Conservation (phyloP, 805 yeast genomes). For the Candida orba region DNA sequence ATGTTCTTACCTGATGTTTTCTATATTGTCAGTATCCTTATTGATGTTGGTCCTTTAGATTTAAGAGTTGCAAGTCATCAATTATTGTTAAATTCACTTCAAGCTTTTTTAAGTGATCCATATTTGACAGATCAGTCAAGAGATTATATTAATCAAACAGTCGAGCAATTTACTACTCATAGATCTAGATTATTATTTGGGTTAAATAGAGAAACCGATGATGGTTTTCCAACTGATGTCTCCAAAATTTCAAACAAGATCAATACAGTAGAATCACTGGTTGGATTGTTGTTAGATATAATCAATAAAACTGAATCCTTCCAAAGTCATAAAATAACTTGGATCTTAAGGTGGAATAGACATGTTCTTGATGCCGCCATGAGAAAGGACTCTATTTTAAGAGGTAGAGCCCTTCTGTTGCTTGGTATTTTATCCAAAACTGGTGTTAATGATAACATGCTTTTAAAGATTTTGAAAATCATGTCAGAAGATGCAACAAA, state of each 20-base stretch:
- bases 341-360: constrained; percentile 62
- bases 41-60: constrained; percentile 43
- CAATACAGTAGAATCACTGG: constrained; percentile 47
- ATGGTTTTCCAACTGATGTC: constrained; percentile 28
- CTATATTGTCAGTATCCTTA: constrained; percentile 53
- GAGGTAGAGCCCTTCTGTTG: constrained; percentile 59
- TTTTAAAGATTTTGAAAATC: constrained; percentile 30
- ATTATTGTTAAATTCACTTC: constrained; percentile 58
- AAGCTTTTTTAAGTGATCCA: constrained; percentile 56
- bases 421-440: constrained; percentile 60
- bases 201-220: constrained; percentile 45
- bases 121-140: constrained; percentile 35
- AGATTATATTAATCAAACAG: constrained; percentile 38
- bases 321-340: constrained; percentile 40
- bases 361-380: constrained; percentile 58
- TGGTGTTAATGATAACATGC: constrained; percentile 54
- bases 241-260: constrained; percentile 33
- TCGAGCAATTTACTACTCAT: constrained; percentile 41
- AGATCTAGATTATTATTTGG: constrained; percentile 66
- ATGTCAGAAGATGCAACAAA: constrained; percentile 27
- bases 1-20: constrained; percentile 66
- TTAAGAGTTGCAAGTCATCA: constrained; percentile 57
- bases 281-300: constrained; percentile 46
- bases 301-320: constrained; percentile 41
- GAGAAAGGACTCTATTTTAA: constrained; percentile 47